Conservation (phyloP, 306 rosid species). For the Corylus heterophylla region DNA sequence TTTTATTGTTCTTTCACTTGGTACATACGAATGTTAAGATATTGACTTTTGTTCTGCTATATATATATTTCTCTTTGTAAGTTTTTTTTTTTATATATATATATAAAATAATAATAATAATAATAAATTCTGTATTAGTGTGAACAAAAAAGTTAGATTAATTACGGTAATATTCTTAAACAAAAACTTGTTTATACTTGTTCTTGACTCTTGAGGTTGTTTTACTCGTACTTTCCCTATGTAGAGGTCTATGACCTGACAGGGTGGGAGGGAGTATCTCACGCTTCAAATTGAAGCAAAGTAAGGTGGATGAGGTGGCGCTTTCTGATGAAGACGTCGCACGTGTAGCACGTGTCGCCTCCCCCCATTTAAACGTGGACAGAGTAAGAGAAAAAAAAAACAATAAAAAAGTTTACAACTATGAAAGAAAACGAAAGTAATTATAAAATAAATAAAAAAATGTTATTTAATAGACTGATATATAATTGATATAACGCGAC, state of each 20-base stretch:
- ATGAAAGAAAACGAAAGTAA: not conserved
- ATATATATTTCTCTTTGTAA: too few species aligned
- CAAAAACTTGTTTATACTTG: not conserved
- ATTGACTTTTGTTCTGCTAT: too few species aligned
- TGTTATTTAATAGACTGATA: too few species aligned
- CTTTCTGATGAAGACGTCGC: constrained; percentile 55
- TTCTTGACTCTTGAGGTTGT: constrained; percentile 11
- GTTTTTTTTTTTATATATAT: too few species aligned
- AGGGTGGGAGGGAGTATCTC: constrained; percentile 25
- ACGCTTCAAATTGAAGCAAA: constrained; percentile 63
- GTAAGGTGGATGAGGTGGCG: constrained; percentile 44
- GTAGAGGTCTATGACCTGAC: not conserved
- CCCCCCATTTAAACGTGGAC: constrained; percentile 30
- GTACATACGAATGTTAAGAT: not conserved
- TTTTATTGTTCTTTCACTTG: not conserved
- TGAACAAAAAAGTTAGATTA: too few species aligned
- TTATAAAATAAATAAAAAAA: not conserved
- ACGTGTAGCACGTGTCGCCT: constrained; percentile 43
- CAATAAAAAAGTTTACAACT: not conserved
- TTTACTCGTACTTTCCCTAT: constrained; percentile 25
- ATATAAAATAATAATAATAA: too few species aligned
- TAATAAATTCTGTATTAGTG: too few species aligned
- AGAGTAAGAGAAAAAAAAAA: not conserved
- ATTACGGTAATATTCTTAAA: too few species aligned
- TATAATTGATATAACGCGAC: too few species aligned